Evolutionary conservation across 1,139 yeast species (phyloP), one percentile per base, ranked within the genome.

Genomic region (Sugiyamaella castrensis): DNA sequence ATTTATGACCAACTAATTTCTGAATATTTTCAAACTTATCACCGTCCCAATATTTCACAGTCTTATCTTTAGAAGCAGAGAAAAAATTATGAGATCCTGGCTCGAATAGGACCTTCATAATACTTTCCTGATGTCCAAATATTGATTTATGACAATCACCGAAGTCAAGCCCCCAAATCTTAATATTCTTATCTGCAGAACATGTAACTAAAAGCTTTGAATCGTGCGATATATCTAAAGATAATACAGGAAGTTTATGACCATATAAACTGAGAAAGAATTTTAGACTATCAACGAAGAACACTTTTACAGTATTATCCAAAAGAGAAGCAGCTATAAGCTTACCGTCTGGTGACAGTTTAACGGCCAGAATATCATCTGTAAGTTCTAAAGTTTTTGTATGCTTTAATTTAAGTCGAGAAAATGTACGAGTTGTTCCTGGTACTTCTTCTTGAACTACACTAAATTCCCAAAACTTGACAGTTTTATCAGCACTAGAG

Each of bases 101-200:
- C 53, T 89, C 78, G 63, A 92, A 92, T 53, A 73, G 79, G 32
- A 91, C 96, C 57, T 79, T 77, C 95, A 92, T 87, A 53, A 92
- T 86, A 4, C 96, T 84, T 66, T 92, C 99, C 63, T 89, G 96
- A 64, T 92, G 99, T 1, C 95, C 99, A 67, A 94, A 92, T 31
- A 92, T 81, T 2, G 98, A 91, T 66, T 84, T 85, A 69, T 92
- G 98, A 73, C 98, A 92, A 69, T 92, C 99, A 68, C 99, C 99
- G 67, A 92, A 92, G 67, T 92, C 98, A 53, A 94, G 73, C 43
- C 99, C 99, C 99, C 99, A 92, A 51, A 92, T 85, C 68, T 94
- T 89, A 64, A 92, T 87, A 68, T 92, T 92, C 68, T 92, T 92
- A 70, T 92, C 99, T 0, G 98, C 98, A 0, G 97, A 88, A 6